Percentiles rank a stretch among this genome's conserved stretches.
phyloP scores from a whole-genome alignment of 208 protist species.

The Wallacemonas sp. region DNA sequence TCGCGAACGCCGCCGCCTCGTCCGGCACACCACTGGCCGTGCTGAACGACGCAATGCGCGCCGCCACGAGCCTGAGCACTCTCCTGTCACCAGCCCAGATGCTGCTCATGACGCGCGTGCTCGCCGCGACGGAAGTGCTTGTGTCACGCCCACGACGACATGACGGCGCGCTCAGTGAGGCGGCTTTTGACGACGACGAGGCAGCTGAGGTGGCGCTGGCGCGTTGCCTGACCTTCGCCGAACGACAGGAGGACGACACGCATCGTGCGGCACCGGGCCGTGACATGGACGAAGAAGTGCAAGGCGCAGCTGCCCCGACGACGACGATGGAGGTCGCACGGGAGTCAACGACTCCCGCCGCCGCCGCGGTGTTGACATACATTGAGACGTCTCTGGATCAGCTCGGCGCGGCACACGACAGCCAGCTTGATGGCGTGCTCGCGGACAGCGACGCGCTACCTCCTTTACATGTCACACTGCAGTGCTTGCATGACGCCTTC shows the following conservation, averaged over 20 bases:
- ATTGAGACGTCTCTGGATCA: not conserved
- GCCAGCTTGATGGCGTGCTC: not conserved
- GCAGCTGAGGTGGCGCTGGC: no score
- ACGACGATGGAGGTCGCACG: no score
- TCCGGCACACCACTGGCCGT: not conserved
- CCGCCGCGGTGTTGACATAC: not conserved
- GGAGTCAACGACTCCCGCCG: no score
- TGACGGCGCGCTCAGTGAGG: no score
- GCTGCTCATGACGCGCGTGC: not conserved
- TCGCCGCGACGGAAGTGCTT: not conserved
- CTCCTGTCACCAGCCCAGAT: not conserved
- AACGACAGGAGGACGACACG: not conserved
- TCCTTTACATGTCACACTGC: not conserved
- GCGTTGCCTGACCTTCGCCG: no score
- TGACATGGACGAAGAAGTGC: no score
- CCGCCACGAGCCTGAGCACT: not conserved
- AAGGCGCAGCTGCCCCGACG: no score
- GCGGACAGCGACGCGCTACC: not conserved
- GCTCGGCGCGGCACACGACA: not conserved
- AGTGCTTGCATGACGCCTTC: not conserved
- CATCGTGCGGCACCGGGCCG: no score
- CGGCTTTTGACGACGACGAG: no score
- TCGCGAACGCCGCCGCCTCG: not conserved
- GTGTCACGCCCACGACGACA: not conserved
- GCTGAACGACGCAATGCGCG: not conserved